Evolutionary conservation across 768 basidiomycete genomes (phyloP).

Genomic region (Xerocomus brunneocitrinus): DNA sequence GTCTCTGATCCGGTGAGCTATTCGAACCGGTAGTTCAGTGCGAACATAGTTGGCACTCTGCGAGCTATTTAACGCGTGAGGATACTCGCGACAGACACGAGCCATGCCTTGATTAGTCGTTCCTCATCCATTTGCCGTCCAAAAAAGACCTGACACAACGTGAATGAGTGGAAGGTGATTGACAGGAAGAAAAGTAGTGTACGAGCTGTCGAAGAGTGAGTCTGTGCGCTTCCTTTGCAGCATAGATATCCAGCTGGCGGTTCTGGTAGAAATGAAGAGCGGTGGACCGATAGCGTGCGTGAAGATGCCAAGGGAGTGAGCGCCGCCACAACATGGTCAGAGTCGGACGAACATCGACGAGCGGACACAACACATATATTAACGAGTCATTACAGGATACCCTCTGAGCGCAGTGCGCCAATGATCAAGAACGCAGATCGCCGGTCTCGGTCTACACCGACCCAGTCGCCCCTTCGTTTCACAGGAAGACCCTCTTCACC

Average conservation of each 20-base stretch:
- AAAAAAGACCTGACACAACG: slow-evolving; percentile 62
- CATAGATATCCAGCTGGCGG: slow-evolving; percentile 75
- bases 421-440: slow-evolving; percentile 77
- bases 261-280: slow-evolving; percentile 77
- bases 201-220: slow-evolving; percentile 80
- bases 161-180: background rate
- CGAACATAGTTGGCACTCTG: slow-evolving; percentile 91
- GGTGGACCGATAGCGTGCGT: slow-evolving; percentile 31
- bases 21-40: slow-evolving; percentile 81
- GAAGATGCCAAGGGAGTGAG: background rate
- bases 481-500: slow-evolving; percentile 52
- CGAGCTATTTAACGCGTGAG: background rate
- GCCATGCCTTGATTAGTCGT: slow-evolving; percentile 64
- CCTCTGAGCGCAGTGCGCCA: slow-evolving; percentile 70
- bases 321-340: slow-evolving; percentile 26
- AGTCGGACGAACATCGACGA: background rate
- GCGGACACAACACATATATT: background rate
- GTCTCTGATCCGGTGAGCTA: slow-evolving; percentile 83
- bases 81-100: background rate
- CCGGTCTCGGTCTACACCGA: slow-evolving; percentile 72
- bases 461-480: slow-evolving; percentile 63
- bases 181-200: slow-evolving; percentile 16
- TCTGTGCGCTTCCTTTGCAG: slow-evolving; percentile 64
- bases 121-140: slow-evolving; percentile 81
- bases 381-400: slow-evolving; percentile 43